Base-by-base conservation (phyloP, 768 basidiomycete species). In the Kwoniella newhampshirensis region DNA sequence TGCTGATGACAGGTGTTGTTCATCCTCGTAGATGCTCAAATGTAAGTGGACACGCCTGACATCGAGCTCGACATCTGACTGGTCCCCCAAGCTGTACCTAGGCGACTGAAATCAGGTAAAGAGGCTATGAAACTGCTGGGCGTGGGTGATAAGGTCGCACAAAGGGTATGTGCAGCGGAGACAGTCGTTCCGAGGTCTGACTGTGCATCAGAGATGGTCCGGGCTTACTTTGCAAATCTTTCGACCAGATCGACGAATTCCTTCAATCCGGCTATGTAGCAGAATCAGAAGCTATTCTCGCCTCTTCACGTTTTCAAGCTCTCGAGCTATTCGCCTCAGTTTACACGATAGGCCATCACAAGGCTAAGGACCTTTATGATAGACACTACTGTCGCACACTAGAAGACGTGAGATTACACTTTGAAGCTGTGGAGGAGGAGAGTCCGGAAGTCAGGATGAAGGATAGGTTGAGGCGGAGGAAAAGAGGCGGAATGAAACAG, bases 341-440 rank as follows among this genome's bases (percentile, higher is more conserved):
- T 6, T 75, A 73, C 45, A 71, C 74, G 1, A 69, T 77, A 26
- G 75, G 75, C 3, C 68, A 68, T 36, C 41, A 54, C 23, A 77
- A 60, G 11, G 73, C 75, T 13, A 51, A 64, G n/a, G 66, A 61
- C 25, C 64, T 74, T 42, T 67, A 73, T 36, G 75, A 75, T 49
- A 64, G 55, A 27, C 58, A 74, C 60, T 52, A 74, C 43, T 67
- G 74, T 67, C 83, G 88, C 30, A 86, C 83, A 0, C 70, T 90
- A 12, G 75, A 63, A 28, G 67, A 78, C 68, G 80, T 93, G 9
- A 51, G 54, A 43, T 83, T 86, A 58, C 78, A 71, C 50, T 74
- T 71, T 43, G 51, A 63, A 35, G 54, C 51, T 15, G 61, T 69
- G 47, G 59, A 67, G 46, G 66, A 64, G n/a, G 69, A 64, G 27